These are phyloP conservation scores for Luffa aegyptiaca DNA, from an alignment of 306 rosid species.

Conservation along the genomic window DNA sequence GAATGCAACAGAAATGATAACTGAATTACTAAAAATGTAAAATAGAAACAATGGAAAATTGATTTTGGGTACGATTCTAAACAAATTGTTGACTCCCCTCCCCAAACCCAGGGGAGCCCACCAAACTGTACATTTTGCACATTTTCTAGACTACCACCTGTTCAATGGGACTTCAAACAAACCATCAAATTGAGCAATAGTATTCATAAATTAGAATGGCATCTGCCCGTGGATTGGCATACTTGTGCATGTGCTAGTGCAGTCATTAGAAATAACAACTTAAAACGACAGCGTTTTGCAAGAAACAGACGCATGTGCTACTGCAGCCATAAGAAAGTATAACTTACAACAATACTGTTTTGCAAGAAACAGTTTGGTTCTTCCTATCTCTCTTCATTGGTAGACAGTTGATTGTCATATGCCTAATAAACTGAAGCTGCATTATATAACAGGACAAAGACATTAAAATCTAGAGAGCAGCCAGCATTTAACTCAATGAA, in stretches of 20 bases:
- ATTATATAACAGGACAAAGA: neutral
- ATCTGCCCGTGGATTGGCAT: neutral
- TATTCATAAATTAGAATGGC: neutral
- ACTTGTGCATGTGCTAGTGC: neutral
- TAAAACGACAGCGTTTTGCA: slow-evolving; percentile 12
- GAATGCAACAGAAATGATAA: neutral
- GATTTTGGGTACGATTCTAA: neutral
- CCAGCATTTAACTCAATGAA: neutral
- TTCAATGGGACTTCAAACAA: neutral
- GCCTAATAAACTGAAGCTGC: slow-evolving; percentile 42
- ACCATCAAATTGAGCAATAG: neutral
- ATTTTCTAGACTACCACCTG: neutral
- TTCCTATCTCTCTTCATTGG: slow-evolving; percentile 23
- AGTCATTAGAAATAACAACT: neutral
- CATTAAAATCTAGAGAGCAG: neutral
- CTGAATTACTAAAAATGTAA: neutral
- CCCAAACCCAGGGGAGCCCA: neutral
- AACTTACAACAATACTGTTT: slow-evolving; percentile 17
- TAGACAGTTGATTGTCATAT: slow-evolving; percentile 32
- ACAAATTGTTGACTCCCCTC: neutral
- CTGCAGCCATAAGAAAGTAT: neutral
- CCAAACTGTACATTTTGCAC: neutral
- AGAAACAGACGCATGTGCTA: neutral
- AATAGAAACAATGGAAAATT: neutral
- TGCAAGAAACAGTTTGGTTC: slow-evolving; percentile 15